Evolutionary conservation across 495 filamentous ascomycete species (phyloP).

Genomic region (Penicillium diatomitis): DNA sequence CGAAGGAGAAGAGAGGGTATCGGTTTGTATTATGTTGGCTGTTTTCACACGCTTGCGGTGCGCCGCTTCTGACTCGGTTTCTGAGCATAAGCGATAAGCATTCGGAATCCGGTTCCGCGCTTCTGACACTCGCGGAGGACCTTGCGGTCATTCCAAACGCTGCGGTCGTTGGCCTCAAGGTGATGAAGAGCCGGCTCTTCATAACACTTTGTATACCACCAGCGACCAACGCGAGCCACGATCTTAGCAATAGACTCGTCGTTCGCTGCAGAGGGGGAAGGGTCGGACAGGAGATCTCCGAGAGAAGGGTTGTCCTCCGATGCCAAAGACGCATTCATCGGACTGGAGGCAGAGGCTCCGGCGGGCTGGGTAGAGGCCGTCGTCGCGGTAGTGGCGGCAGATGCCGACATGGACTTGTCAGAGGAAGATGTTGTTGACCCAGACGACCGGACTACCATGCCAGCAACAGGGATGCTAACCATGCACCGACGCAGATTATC

Average conservation of each 20-base stretch:
- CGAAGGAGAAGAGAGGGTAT: neutral
- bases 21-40: neutral
- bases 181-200: slow-evolving; percentile 54
- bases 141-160: slow-evolving; percentile 73
- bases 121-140: slow-evolving; percentile 80
- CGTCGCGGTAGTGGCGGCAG: slow-evolving; percentile 20
- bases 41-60: slow-evolving; percentile 44
- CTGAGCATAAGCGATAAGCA: slow-evolving; percentile 86
- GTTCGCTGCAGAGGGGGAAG: slow-evolving; percentile 40
- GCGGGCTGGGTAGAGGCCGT: slow-evolving; percentile 14
- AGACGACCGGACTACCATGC: slow-evolving; percentile 44
- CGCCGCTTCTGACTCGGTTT: slow-evolving; percentile 57
- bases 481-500: slow-evolving; percentile 78
- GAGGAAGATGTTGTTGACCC: slow-evolving; percentile 30
- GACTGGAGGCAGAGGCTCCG: slow-evolving; percentile 16
- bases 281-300: slow-evolving; percentile 60
- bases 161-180: slow-evolving; percentile 38
- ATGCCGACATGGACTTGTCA: slow-evolving; percentile 11
- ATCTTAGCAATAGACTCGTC: slow-evolving; percentile 85
- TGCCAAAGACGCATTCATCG: slow-evolving; percentile 19
- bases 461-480: slow-evolving; percentile 82
- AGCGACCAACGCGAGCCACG: slow-evolving; percentile 83
- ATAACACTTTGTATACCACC: slow-evolving; percentile 95
- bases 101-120: slow-evolving; percentile 74
- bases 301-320: slow-evolving; percentile 49